Evolutionary conservation across 1,284 basidiomycete species (phyloP), one percentile per base, ranked within the genome.

Genomic region (Phylloboletellus chloephorus): DNA sequence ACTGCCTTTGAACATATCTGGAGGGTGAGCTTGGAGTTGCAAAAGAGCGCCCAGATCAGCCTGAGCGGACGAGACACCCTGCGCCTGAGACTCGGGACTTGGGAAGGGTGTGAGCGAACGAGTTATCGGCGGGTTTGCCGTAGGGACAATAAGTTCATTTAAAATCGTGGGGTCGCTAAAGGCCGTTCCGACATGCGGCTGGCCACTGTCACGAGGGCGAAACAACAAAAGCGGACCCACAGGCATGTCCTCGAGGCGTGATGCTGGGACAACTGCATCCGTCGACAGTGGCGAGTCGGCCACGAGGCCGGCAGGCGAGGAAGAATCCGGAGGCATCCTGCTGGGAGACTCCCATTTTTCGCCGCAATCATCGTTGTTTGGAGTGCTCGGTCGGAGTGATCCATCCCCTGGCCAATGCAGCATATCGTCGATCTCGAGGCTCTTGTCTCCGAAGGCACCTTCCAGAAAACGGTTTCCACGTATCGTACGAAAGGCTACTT

Each of bases 281-380:
- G 33, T 31, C 29, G 23, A 29, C 12, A 38, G 29, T 12, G 34
- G 31, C 2, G 37, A 39, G 22, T 39, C 34, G 1, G 13, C 5
- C 10, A 21, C 37, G 12, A 45, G 17, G 3, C 32, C 12, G 7
- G 37, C 11, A 28, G 56, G 53, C 2, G 56, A 60, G 9, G 58
- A 57, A 5, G 55, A 60, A 7, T 47, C 44, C 9, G 52, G 58
- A 39, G 56, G 44, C 0, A 25, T 30, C 29, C 28, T n/a, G 10
- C 24, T 19, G 9, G 56, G 45, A 0, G 48, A 47, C 13, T 39
- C 32, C 39, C 44, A 47, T n/a, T 23, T 24, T 22, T 38, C 34
- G 25, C 10, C 13, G 13, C 35, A 5, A 15, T 2, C 17, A 39
- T 32, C 31, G 32, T 49, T 22, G 21, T 34, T 52, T 31, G 42